Percentiles rank a stretch among this genome's conserved stretches.
These are phyloP conservation scores for Oropetium thomaeum DNA, from an alignment of 176 grass and related monocot genomes.

Conservation along the genomic window DNA sequence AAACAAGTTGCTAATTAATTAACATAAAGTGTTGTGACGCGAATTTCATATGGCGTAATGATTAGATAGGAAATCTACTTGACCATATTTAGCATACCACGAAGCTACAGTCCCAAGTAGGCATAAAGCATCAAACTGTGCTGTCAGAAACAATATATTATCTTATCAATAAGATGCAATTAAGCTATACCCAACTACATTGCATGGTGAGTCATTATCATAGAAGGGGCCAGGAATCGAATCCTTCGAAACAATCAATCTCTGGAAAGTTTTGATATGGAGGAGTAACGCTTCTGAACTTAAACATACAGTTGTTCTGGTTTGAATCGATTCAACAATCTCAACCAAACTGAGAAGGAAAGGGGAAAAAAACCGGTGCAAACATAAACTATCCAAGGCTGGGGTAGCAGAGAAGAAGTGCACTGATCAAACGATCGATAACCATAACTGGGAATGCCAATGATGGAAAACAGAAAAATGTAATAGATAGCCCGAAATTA, in stretches of 20 bases:
- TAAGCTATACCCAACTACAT: not conserved
- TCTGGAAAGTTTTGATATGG: not conserved
- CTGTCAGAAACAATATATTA: constrained; percentile 1
- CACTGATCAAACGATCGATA: not conserved
- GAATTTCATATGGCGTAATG: constrained; percentile 2
- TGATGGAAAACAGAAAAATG: not conserved
- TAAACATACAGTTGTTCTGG: not conserved
- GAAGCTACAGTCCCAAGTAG: not conserved
- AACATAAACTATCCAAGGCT: not conserved
- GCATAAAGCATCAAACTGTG: constrained; percentile 8
- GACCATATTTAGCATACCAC: not conserved
- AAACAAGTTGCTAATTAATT: not conserved
- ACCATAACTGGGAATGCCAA: not conserved
- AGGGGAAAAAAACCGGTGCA: not conserved
- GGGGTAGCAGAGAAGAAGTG: not conserved
- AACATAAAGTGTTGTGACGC: constrained; percentile 6
- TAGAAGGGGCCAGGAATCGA: not conserved
- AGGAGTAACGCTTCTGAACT: not conserved
- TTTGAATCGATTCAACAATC: not conserved
- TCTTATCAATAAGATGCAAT: not conserved
- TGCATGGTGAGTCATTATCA: not conserved
- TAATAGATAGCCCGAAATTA: not conserved
- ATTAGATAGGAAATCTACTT: not conserved
- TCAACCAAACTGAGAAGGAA: not conserved
- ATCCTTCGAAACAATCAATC: not conserved